A percentile compares a stretch with the other conserved stretches of the same genome.
phyloP scores from a whole-genome alignment of 2,329 filamentous ascomycete genomes.

The Cordyceps javanica region DNA sequence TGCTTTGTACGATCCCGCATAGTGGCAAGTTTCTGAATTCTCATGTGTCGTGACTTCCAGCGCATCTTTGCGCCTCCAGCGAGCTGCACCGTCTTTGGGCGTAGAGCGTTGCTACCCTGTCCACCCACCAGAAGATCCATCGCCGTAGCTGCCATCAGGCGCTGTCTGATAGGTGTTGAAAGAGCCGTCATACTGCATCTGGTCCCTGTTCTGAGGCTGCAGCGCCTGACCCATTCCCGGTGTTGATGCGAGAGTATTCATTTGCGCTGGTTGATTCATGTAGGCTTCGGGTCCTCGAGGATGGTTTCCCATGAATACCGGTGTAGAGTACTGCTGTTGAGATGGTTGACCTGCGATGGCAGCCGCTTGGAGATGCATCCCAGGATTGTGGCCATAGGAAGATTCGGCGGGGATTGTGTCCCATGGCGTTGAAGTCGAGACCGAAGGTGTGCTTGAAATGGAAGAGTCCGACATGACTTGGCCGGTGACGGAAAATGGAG shows the following conservation, averaged over 20 bases:
- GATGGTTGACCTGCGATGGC: background rate
- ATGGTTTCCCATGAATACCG: constrained; percentile 3
- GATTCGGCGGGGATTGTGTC: constrained; percentile 18
- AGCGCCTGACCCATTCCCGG: background rate
- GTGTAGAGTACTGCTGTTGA: constrained; percentile 1
- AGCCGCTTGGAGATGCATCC: background rate
- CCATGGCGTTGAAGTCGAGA: constrained; percentile 28
- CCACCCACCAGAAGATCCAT: constrained; percentile 7
- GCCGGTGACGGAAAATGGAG: constrained; percentile 23
- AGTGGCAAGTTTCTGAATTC: background rate
- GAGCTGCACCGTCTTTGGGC: background rate
- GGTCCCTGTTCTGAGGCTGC: background rate
- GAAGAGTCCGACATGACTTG: constrained; percentile 29
- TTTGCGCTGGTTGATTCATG: background rate
- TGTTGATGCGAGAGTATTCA: background rate
- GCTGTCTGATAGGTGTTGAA: background rate
- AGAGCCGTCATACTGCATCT: background rate
- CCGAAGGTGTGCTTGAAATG: constrained; percentile 25
- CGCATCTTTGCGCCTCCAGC: no score
- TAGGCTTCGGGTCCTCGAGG: background rate
- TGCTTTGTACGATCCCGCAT: no score
- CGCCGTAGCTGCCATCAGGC: background rate
- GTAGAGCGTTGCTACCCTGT: background rate
- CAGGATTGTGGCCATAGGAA: background rate
- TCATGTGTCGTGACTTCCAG: no score